These are phyloP conservation scores for Colletotrichum sansevieriae DNA, from an alignment of 2,329 filamentous ascomycete species.

Conservation along the genomic window DNA sequence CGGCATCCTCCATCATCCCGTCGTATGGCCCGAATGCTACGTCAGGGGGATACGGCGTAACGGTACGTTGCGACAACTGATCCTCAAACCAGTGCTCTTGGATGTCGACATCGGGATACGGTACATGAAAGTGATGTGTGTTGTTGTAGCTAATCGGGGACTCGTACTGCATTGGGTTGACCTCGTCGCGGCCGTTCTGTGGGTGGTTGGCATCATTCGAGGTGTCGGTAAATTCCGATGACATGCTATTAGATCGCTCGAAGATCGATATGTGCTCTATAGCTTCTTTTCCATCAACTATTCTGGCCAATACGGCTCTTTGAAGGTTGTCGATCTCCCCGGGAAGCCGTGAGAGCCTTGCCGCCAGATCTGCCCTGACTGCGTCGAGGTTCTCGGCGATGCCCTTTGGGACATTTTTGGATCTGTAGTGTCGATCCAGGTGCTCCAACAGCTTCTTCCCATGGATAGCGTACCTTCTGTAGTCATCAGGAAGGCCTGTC, in stretches of 20 bases:
- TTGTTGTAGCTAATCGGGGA: constrained; percentile 51
- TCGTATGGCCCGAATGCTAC: neutral
- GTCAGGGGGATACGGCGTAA: constrained; percentile 45
- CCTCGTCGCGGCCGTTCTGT: constrained; percentile 44
- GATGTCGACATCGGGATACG: constrained; percentile 44
- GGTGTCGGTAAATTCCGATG: constrained; percentile 59
- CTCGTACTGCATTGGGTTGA: constrained; percentile 47
- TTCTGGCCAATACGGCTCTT: constrained; percentile 54
- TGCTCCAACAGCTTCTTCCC: constrained; percentile 61
- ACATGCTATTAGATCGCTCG: constrained; percentile 62
- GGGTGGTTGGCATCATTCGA: constrained; percentile 45
- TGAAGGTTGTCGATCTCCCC: constrained; percentile 59
- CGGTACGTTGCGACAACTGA: constrained; percentile 43
- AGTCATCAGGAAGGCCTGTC: constrained; percentile 62
- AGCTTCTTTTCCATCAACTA: constrained; percentile 52
- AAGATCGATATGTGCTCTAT: constrained; percentile 61
- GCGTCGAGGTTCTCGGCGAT: constrained; percentile 48
- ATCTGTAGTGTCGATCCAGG: constrained; percentile 49
- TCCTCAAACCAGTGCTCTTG: constrained; percentile 25
- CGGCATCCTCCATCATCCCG: no score
- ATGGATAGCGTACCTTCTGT: constrained; percentile 64
- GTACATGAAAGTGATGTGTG: constrained; percentile 55
- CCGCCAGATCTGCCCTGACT: constrained; percentile 52
- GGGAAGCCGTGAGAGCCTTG: constrained; percentile 54
- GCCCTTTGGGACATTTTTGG: constrained; percentile 41